A percentile compares a stretch with the other conserved stretches of the same genome.
Evolutionary conservation across 805 yeast species (phyloP).

Genomic region (Saccharomyces paradoxus): DNA sequence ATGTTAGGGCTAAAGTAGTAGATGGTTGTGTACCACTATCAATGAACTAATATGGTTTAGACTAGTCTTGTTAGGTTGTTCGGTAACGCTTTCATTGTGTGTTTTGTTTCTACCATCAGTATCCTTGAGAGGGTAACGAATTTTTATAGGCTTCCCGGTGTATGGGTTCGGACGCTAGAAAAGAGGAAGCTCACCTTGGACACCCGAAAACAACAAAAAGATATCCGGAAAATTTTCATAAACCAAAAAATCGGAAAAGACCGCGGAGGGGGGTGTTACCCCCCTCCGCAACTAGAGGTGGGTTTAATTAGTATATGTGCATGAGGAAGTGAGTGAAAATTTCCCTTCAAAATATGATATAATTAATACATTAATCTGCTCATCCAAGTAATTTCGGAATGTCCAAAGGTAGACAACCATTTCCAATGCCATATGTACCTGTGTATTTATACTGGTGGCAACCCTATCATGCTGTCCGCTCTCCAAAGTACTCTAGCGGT

Average conservation of each 20-base stretch:
- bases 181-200: not conserved
- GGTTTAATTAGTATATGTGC: not conserved
- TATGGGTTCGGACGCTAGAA: not conserved
- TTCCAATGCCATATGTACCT: not conserved
- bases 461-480: not conserved
- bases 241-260: not conserved
- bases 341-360: too few relatives aligned
- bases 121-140: not conserved
- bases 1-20: too few relatives aligned
- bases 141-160: not conserved
- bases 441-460: not conserved
- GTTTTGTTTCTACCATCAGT: not conserved
- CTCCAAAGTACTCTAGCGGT: not conserved
- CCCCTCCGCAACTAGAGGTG: not conserved
- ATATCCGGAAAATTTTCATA: not conserved
- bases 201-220: not conserved
- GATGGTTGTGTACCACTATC: too few relatives aligned
- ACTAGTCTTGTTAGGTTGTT: not conserved
- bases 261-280: not conserved
- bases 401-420: not conserved
- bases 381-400: not conserved
- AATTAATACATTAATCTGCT: too few relatives aligned
- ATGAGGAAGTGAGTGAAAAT: not conserved
- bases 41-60: not conserved
- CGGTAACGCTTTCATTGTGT: not conserved